Percentiles rank a stretch among this genome's conserved stretches.
Evolutionary conservation across 2,329 filamentous ascomycete species (phyloP).

Genomic region (Beauveria scarabaeidicola): DNA sequence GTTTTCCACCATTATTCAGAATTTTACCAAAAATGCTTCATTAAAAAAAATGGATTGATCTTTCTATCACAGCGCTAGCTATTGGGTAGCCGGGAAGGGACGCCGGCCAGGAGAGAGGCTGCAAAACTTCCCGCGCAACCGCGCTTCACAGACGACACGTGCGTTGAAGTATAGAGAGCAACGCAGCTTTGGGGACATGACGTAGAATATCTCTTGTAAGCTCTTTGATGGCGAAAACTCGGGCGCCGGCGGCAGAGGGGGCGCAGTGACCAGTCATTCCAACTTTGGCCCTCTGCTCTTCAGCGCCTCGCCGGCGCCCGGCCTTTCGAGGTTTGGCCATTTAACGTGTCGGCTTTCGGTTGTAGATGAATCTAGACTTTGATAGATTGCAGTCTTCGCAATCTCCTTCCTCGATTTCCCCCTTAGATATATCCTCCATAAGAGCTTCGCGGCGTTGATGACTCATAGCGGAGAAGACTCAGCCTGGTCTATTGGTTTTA

Average conservation of each 20-base stretch:
- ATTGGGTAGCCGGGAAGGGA: too few relatives aligned
- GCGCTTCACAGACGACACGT: neutral
- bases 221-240: neutral
- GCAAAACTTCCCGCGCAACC: neutral
- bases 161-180: neutral
- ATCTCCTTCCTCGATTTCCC: neutral
- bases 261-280: neutral
- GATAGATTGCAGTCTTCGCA: neutral
- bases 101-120: neutral
- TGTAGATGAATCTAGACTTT: neutral
- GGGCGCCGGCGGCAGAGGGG: neutral
- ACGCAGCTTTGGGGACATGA: neutral
- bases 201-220: neutral
- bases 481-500: neutral
- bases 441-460: neutral
- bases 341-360: neutral
- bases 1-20: neutral
- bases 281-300: neutral
- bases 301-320: neutral
- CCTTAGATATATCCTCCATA: neutral
- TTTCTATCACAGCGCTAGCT: neutral
- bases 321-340: neutral
- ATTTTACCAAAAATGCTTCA: neutral
- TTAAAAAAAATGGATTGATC: neutral
- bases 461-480: neutral